phyloP scores from a whole-genome alignment of 257 asterid genomes.

The Nicotiana paniculata region DNA sequence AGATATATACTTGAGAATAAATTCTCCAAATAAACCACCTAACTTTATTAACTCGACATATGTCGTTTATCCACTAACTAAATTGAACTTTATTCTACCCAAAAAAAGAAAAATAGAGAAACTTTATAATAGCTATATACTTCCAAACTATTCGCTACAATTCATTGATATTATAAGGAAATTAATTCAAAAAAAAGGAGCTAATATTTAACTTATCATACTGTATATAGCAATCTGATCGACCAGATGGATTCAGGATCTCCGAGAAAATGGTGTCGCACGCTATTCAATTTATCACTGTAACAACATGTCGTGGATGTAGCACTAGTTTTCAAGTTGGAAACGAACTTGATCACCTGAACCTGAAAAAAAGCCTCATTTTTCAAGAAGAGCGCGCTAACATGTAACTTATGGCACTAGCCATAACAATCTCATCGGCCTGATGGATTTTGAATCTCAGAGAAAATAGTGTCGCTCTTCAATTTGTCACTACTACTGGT shows the following conservation, averaged over 20 bases:
- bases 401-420: not conserved
- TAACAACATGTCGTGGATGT: not conserved
- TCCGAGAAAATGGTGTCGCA: constrained; percentile 34
- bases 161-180: not conserved
- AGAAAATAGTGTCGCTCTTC: constrained; percentile 28
- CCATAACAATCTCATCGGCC: constrained; percentile 21
- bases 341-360: constrained; percentile 4
- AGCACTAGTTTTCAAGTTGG: not conserved
- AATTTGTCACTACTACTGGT: not conserved
- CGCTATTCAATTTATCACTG: constrained; percentile 13
- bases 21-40: not conserved
- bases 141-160: not conserved
- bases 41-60: not conserved
- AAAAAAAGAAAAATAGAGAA: not conserved
- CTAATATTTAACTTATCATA: not conserved
- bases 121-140: not conserved
- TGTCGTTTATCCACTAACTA: not conserved
- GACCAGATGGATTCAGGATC: constrained; percentile 29
- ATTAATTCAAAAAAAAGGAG: not conserved
- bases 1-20: not conserved
- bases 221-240: constrained; percentile 5
- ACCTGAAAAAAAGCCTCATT: constrained; percentile 16
- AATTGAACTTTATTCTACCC: not conserved
- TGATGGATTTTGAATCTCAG: constrained; percentile 32
- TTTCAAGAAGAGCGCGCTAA: not conserved